These are phyloP conservation scores for Durio zibethinus DNA, from an alignment of 345 rosid species.

Conservation along the genomic window DNA sequence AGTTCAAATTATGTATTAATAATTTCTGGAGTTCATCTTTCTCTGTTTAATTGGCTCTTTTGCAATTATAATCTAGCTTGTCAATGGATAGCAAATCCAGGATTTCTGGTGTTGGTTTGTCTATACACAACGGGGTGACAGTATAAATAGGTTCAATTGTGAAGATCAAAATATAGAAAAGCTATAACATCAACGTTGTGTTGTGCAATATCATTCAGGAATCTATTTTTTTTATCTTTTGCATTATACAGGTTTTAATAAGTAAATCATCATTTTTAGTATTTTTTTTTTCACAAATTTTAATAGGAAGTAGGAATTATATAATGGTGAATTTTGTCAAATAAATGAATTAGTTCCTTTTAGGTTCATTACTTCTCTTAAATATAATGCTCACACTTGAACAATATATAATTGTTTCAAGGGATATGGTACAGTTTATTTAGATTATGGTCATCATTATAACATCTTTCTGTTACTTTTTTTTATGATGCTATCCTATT, in stretches of 20 bases:
- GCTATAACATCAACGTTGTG: neutral
- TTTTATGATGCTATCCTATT: neutral
- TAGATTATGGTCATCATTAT: neutral
- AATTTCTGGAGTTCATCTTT: neutral
- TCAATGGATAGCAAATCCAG: neutral
- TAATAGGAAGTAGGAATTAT: neutral
- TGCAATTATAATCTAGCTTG: neutral
- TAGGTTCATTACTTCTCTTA: neutral
- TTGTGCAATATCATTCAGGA: neutral
- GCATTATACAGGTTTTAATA: neutral
- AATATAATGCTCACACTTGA: neutral
- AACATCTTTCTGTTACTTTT: too few species aligned
- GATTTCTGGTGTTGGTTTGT: neutral
- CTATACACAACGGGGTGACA: neutral
- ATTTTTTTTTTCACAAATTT: neutral
- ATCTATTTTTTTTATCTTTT: neutral
- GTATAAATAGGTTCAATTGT: neutral
- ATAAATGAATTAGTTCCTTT: neutral
- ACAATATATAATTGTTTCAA: neutral
- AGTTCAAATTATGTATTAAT: conserved; percentile 33
- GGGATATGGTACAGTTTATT: neutral
- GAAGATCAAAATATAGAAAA: neutral
- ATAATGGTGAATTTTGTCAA: neutral
- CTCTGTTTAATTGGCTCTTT: neutral
- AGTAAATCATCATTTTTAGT: neutral